phyloP scores from a whole-genome alignment of 306 rosid species.

The Lotus japonicus region DNA sequence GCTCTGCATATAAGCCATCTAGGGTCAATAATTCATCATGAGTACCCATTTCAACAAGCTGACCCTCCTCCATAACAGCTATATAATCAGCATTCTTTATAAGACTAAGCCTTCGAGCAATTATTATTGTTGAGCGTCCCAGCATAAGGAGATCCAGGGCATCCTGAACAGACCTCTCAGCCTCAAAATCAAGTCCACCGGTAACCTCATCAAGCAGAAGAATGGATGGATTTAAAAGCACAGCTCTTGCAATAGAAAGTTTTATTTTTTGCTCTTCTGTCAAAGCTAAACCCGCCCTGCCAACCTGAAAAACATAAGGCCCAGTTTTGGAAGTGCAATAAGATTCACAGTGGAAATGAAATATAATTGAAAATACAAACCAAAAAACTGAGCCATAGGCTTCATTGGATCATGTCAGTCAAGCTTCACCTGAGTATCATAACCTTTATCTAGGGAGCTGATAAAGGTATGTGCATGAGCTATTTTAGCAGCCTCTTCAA shows the following conservation, averaged over 20 bases:
- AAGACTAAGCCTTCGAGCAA: constrained; percentile 99
- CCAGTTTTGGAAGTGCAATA: background rate
- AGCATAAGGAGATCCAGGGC: constrained; percentile 96
- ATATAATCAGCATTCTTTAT: constrained; percentile 97
- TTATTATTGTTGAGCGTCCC: constrained; percentile 95
- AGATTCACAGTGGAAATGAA: background rate
- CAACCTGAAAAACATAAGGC: constrained; percentile 66
- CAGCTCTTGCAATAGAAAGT: constrained; percentile 97
- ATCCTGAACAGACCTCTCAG: constrained; percentile 95
- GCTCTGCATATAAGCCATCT: constrained; percentile 93
- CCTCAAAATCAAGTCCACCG: constrained; percentile 99
- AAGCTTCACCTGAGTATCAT: constrained; percentile 82
- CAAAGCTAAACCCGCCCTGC: constrained; percentile 84
- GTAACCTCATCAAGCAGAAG: constrained; percentile 98
- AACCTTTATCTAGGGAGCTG: constrained; percentile 78
- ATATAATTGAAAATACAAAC: constrained; percentile 1
- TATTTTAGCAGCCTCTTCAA: constrained; percentile 99
- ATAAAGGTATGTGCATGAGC: constrained; percentile 98
- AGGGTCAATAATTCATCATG: constrained; percentile 80
- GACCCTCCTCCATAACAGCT: constrained; percentile 99
- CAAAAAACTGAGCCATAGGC: background rate
- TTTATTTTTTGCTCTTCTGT: constrained; percentile 95
- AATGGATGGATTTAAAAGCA: constrained; percentile 92
- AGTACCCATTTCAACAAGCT: constrained; percentile 96
- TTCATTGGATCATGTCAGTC: constrained; percentile 13